Base-by-base conservation (phyloP, 306 rosid genomes). In the Prinsepia uniflora region DNA sequence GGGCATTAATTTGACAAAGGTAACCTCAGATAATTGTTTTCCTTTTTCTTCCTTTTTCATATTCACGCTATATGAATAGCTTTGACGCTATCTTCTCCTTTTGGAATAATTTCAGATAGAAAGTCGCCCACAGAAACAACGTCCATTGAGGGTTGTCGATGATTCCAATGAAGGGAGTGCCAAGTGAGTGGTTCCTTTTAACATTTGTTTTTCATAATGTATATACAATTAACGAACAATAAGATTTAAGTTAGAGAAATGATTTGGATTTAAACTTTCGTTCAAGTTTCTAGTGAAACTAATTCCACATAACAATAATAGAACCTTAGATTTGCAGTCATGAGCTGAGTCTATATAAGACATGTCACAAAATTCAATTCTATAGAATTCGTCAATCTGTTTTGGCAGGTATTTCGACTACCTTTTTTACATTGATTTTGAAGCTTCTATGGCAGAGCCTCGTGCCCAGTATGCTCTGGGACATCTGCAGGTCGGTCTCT, bases 391-490 rank as follows among this genome's bases (percentile, higher is more conserved):
- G 59, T 8, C 34, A 1, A 44, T 75, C 73, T 68, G 62, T 42
- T 80, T 71, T 80, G 45, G 74, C 91, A 92, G 98, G 82, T 88
- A 86, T 64, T 92, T 92, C 43, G 96, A 92, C 81, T 89, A 88
- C 85, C 89, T 89, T 62, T 92, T 92, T 76, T 90, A 86, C 79
- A 82, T 90, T 14, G 98, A 92, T 75, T 85, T 92, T 78, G 96
- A 92, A 79, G 98, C 96, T 67, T 92, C 96, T 2, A 85, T 92
- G 96, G 92, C 94, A 34, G 96, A 92, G 70, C 83, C 91, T 24
- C 92, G 92, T 7, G 88, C 95, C 48, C 98, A 90, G 72, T 72
- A 66, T 79, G 96, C 96, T 76, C 75, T 92, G 80, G 87, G 76
- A 68, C 90, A 89, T 72, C 79, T 92, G 77, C 95, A 89, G 98